These are phyloP conservation scores for Cerioporus squamosus DNA, from an alignment of 1,284 basidiomycete species.

Conservation along the genomic window DNA sequence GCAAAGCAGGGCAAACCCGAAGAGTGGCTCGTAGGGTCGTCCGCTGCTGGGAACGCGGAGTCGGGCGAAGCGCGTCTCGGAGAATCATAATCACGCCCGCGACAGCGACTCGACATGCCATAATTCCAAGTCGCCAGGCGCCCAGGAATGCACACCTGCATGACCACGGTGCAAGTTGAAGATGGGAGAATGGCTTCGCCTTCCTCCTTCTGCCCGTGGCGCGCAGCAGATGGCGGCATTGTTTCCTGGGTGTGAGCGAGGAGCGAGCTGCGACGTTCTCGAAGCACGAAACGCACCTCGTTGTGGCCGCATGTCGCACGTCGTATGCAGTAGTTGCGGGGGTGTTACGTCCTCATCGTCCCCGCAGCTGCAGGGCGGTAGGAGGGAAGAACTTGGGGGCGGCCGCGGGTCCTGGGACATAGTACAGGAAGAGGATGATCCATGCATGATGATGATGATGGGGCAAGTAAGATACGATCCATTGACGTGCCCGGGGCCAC, in stretches of 20 bases:
- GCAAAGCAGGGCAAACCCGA: too few relatives aligned
- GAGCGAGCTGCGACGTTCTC: slow-evolving; percentile 1
- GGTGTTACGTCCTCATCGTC: not conserved
- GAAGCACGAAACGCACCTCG: slow-evolving; percentile 17
- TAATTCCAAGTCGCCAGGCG: too few relatives aligned
- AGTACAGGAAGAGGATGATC: not conserved
- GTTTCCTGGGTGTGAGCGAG: not conserved
- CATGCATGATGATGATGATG: too few relatives aligned
- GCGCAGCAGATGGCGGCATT: too few relatives aligned
- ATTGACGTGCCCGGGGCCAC: not conserved
- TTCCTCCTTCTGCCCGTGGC: too few relatives aligned
- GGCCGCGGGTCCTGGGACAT: too few relatives aligned
- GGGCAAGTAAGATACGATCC: too few relatives aligned
- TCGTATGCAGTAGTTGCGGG: not conserved
- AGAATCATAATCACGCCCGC: slow-evolving; percentile 2
- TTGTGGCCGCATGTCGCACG: slow-evolving; percentile 10
- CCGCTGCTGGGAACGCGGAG: not conserved
- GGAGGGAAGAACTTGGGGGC: too few relatives aligned
- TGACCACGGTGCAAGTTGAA: too few relatives aligned
- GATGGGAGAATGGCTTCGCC: too few relatives aligned
- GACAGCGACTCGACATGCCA: not conserved
- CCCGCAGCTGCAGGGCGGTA: too few relatives aligned
- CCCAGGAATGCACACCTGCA: too few relatives aligned
- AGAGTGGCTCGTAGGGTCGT: not conserved
- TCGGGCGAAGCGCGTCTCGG: not conserved